Percentiles rank a stretch among this genome's conserved stretches.
phyloP scores from a whole-genome alignment of 2,329 filamentous ascomycete genomes.

The Fusarium keratoplasticum region DNA sequence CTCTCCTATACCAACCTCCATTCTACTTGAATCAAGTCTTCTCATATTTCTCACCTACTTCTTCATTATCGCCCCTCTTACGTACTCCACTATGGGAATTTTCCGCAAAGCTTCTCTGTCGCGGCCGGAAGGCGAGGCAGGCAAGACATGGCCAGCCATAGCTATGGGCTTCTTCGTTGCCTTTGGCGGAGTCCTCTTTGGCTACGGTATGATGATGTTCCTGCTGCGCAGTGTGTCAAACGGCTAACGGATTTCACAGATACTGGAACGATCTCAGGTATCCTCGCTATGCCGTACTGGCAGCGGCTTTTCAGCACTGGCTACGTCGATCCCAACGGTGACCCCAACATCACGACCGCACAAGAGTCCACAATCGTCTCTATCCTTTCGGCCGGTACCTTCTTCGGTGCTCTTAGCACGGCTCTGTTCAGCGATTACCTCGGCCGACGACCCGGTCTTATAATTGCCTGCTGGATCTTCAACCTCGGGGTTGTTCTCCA shows the following conservation, averaged over 20 bases:
- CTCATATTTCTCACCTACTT: not conserved
- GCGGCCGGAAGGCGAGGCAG: not conserved
- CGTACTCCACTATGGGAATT: not conserved
- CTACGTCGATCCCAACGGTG: constrained; percentile 34
- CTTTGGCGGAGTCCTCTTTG: constrained; percentile 21
- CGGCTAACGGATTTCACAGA: constrained; percentile 55
- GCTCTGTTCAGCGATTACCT: constrained; percentile 70
- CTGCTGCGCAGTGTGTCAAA: not conserved
- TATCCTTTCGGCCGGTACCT: constrained; percentile 78
- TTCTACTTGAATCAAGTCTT: not conserved
- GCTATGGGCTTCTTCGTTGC: constrained; percentile 2
- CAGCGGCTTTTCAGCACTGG: constrained; percentile 46
- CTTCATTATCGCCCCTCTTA: not conserved
- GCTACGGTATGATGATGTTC: constrained; percentile 31
- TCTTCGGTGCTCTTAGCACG: constrained; percentile 71
- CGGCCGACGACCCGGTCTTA: constrained; percentile 71
- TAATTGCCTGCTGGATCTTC: constrained; percentile 70
- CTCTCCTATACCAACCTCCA: not conserved
- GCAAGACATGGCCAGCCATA: not conserved
- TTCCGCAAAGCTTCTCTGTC: not conserved
- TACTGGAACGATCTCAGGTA: constrained; percentile 68
- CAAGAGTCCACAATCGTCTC: constrained; percentile 75
- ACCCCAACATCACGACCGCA: constrained; percentile 57
- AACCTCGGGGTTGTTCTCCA: constrained; percentile 73
- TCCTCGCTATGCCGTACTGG: constrained; percentile 55